phyloP scores from a whole-genome alignment of 2,329 filamentous ascomycete species.

The Xylariaceae sp. region DNA sequence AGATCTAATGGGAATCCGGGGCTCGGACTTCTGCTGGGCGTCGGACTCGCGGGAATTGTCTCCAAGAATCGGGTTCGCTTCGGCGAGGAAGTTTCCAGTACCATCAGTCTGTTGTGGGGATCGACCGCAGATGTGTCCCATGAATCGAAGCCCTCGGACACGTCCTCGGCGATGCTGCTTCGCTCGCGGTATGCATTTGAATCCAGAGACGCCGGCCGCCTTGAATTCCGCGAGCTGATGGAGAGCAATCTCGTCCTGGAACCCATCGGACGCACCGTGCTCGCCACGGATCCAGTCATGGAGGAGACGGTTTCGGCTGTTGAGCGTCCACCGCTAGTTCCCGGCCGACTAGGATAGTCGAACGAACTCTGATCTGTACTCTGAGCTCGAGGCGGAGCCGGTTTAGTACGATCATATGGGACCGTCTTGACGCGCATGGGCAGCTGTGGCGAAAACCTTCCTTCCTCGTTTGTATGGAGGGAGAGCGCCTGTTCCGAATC shows the following conservation, averaged over 20 bases:
- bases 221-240: conserved; percentile 36
- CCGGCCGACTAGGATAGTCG: conserved; percentile 41
- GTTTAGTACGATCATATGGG: conserved; percentile 45
- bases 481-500: conserved; percentile 27
- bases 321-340: conserved; percentile 45
- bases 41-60: conserved; percentile 66
- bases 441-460: conserved; percentile 25
- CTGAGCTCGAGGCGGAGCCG: conserved; percentile 35
- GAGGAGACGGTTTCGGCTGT: conserved; percentile 46
- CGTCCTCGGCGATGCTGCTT: conserved; percentile 27
- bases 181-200: conserved; percentile 37
- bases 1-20: conserved; percentile 60
- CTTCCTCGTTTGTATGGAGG: conserved; percentile 34
- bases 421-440: conserved; percentile 49
- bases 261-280: conserved; percentile 52
- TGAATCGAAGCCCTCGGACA: conserved; percentile 67
- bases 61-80: conserved; percentile 57
- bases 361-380: conserved; percentile 34
- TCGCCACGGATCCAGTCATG: conserved; percentile 47
- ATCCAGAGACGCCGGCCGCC: conserved; percentile 48
- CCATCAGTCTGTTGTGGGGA: conserved; percentile 57
- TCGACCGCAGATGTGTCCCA: conserved; percentile 73
- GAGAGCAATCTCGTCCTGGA: conserved; percentile 56
- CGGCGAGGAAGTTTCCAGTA: conserved; percentile 49
- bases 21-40: conserved; percentile 63